Conservation (phyloP, 1,139 yeast species). For the Yamadazyma jaroonii region DNA sequence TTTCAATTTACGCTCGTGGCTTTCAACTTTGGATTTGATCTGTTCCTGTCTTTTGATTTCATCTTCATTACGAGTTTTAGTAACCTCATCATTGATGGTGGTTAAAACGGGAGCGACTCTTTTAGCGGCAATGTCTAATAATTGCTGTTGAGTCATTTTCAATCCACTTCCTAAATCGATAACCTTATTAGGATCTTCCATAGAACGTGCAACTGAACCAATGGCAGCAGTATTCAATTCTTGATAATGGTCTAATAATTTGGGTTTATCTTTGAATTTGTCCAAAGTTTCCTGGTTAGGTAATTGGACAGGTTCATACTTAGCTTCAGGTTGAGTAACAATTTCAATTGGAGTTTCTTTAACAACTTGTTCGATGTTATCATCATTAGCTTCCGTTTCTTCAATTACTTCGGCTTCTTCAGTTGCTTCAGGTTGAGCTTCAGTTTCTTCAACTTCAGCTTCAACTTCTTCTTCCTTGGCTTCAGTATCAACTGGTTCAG, state of each 20-base stretch:
- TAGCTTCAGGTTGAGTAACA: constrained; percentile 29
- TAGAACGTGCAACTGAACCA: constrained; percentile 40
- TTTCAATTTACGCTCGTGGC: constrained; percentile 45
- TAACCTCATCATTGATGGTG: constrained; percentile 50
- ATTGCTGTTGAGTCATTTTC: constrained; percentile 52
- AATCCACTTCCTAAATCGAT: constrained; percentile 56
- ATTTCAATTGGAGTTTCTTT: constrained; percentile 34
- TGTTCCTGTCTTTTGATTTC: constrained; percentile 43
- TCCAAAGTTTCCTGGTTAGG: constrained; percentile 43
- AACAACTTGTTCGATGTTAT: constrained; percentile 22
- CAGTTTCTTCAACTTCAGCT: constrained; percentile 16
- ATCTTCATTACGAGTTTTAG: constrained; percentile 46
- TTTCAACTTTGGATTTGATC: constrained; percentile 34
- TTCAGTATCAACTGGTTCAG: constrained; percentile 6
- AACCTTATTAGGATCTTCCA: constrained; percentile 51
- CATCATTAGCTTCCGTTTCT: constrained; percentile 17
- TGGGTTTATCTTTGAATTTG: constrained; percentile 46
- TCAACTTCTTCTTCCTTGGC: constrained; percentile 18
- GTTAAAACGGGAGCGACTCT: constrained; percentile 57
- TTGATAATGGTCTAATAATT: constrained; percentile 44
- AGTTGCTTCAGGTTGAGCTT: constrained; percentile 6
- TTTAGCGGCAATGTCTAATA: constrained; percentile 53
- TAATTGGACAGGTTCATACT: constrained; percentile 30
- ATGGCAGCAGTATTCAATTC: constrained; percentile 50
- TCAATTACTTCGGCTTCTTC: constrained; percentile 8